phyloP scores from a whole-genome alignment of 2,329 filamentous ascomycete genomes.

The Fusarium longipes region DNA sequence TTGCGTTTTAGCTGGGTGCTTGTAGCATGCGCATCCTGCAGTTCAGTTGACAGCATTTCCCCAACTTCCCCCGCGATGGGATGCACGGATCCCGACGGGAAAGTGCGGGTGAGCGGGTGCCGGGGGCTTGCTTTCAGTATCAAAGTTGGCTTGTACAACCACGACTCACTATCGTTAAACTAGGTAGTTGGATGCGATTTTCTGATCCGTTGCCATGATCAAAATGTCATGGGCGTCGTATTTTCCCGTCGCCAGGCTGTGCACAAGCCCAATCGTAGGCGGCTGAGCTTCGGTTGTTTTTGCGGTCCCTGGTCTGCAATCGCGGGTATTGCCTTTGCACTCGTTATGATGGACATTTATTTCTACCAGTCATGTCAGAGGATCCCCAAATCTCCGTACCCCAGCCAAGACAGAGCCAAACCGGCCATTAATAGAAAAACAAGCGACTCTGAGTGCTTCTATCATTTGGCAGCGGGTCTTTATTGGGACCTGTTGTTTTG shows the following conservation, averaged over 20 bases:
- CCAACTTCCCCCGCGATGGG: slow-evolving; percentile 47
- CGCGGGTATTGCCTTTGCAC: not conserved
- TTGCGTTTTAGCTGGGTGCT: slow-evolving; percentile 27
- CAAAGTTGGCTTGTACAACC: not conserved
- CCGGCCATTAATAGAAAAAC: slow-evolving; percentile 1
- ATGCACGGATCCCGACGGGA: slow-evolving; percentile 45
- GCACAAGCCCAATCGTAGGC: not conserved
- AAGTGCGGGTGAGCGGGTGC: slow-evolving; percentile 46
- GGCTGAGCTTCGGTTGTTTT: not conserved
- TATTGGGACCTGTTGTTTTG: not conserved
- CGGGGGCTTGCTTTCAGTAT: slow-evolving; percentile 18
- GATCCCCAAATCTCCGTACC: slow-evolving; percentile 11
- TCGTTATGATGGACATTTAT: not conserved
- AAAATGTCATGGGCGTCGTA: not conserved
- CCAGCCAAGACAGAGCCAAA: slow-evolving; percentile 14
- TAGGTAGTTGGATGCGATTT: not conserved
- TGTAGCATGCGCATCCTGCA: slow-evolving; percentile 35
- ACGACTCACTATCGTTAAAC: not conserved
- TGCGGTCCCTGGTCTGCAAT: not conserved
- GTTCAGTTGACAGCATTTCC: slow-evolving; percentile 40
- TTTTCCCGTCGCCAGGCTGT: not conserved
- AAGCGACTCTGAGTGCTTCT: slow-evolving; percentile 34
- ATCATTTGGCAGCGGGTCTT: slow-evolving; percentile 8
- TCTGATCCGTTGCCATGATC: not conserved
- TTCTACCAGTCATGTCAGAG: slow-evolving; percentile 1